phyloP scores from a whole-genome alignment of 176 grass and related monocot genomes.

The Chrysopogon serrulatus region DNA sequence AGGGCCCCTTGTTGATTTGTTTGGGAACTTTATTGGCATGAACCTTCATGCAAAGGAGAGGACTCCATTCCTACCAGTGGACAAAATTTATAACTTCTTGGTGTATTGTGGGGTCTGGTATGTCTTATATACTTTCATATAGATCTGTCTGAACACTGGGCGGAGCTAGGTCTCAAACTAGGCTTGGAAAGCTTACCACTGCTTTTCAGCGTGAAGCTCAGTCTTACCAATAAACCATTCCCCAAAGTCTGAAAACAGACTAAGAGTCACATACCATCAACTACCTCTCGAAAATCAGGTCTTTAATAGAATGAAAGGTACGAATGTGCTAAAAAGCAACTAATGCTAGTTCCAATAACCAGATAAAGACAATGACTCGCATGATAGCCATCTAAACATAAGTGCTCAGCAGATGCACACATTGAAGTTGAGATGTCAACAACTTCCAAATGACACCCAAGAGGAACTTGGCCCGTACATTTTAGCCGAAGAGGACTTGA shows the following conservation, averaged over 20 bases:
- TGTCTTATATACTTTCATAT: too few relatives aligned
- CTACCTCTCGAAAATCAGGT: background rate
- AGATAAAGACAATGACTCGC: background rate
- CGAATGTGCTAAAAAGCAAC: background rate
- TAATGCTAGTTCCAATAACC: background rate
- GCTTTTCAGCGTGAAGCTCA: too few relatives aligned
- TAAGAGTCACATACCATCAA: background rate
- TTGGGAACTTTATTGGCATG: background rate
- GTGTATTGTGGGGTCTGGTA: too few relatives aligned
- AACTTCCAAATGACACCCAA: background rate
- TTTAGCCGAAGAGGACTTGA: too few relatives aligned
- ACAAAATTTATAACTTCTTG: background rate
- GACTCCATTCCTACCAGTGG: background rate
- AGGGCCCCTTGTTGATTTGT: background rate
- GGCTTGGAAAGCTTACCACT: too few relatives aligned
- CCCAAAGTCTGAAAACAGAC: too few relatives aligned
- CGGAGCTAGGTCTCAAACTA: too few relatives aligned
- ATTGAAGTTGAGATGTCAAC: background rate
- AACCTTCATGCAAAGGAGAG: background rate
- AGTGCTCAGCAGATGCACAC: background rate
- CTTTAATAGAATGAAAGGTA: background rate
- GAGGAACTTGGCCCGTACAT: background rate
- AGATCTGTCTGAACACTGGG: too few relatives aligned
- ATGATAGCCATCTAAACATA: background rate
- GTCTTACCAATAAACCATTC: too few relatives aligned